Evolutionary conservation across 495 filamentous ascomycete genomes (phyloP).

Genomic region (Delitschia confertaspora): DNA sequence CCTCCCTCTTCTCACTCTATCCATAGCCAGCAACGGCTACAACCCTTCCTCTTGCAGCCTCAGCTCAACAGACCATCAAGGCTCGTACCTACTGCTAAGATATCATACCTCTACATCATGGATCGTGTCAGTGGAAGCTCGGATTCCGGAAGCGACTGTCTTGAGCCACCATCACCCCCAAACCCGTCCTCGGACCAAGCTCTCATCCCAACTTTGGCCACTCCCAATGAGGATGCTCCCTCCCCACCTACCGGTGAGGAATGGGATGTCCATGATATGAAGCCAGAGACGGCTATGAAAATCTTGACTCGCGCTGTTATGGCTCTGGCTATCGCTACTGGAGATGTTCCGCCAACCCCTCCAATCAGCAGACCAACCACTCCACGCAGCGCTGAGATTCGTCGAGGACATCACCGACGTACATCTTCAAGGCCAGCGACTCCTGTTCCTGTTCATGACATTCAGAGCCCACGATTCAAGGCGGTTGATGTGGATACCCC

Average conservation of each 20-base stretch:
- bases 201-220: no score
- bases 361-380: conserved; percentile 51
- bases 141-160: no score
- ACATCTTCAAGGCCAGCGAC: conserved; percentile 34
- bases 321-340: conserved; percentile 58
- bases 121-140: no score
- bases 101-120: no score
- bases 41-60: no score
- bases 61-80: no score
- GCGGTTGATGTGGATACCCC: conserved; percentile 41
- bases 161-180: no score
- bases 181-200: no score
- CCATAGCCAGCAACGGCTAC: no score
- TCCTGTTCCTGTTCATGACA: conserved; percentile 31
- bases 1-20: no score
- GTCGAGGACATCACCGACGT: conserved; percentile 31
- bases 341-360: conserved; percentile 66
- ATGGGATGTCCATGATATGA: conserved; percentile 61
- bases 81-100: no score
- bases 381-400: conserved; percentile 33
- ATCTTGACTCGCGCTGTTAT: conserved; percentile 67
- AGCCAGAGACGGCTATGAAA: conserved; percentile 67
- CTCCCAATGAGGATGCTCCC: conserved; percentile 17
- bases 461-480: conserved; percentile 39
- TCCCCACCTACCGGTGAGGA: conserved; percentile 23